Evolutionary conservation across 2,329 filamentous ascomycete species (phyloP), one percentile per base, ranked within the genome.

Genomic region (Pezicula radicicola): DNA sequence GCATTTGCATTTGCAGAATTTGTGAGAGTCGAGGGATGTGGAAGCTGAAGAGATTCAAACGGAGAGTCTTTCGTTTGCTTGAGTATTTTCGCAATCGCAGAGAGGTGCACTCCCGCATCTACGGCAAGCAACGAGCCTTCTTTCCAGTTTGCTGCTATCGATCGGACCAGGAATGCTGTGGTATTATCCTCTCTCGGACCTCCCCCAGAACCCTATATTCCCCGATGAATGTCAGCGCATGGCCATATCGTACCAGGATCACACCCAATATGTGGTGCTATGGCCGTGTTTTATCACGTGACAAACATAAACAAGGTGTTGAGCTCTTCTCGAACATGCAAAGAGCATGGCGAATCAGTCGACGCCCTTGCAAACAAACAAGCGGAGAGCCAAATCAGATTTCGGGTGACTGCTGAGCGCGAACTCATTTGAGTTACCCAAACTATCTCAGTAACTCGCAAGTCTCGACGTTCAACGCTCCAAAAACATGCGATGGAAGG

Each of bases 111-210:
- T 45, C 94, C 94, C 9, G 91, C 92, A 74, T 99, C 94, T 48
- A 99, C 87, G n/a, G 93, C 91, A 27, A 97, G 76, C 39, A 97
- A 70, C 0, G 91, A 97, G 42, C 88, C 87, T 62, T 85, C 88
- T 46, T 80, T 76, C 94, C 94, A 99, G 55, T 85, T 81, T 48
- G 87, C 82, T 28, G 85, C 81, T 9, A 87, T 79, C 4, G 93
- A 93, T 44, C 93, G 87, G 44, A 97, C 89, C 18, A 99, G 81
- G 52, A 97, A 84, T 3, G 91, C 90, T 0, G 93, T 97, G 21
- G 90, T 88, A 68, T 92, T 94, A 69, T 91, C 86, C 77, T 99
- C 94, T 63, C 83, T 81, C 30, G 94, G 94, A 48, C 94, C 94
- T 53, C 94, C 94, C 47, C 91, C 90, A 43, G 91, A 84, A 58